Evolutionary conservation across 441 rosid genomes (phyloP).

Genomic region (Iberis amara): DNA sequence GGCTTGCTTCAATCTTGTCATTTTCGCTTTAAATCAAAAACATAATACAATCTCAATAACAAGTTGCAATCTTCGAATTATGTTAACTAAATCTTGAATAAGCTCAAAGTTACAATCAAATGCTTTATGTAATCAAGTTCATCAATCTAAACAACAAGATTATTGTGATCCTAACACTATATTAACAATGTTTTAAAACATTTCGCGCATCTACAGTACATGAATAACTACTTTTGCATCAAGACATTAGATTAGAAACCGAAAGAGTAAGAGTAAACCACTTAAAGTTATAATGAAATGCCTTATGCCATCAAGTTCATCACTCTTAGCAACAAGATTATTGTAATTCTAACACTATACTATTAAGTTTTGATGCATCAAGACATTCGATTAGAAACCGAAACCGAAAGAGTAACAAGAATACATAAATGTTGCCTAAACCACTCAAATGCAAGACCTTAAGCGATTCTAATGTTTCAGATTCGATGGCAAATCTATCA

Average conservation of each 20-base stretch:
- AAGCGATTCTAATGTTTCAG: background rate
- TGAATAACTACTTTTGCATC: background rate
- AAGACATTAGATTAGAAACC: background rate
- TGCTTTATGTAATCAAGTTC: background rate
- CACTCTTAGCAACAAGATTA: no score
- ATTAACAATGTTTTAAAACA: no score
- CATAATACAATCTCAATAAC: background rate
- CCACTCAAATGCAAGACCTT: background rate
- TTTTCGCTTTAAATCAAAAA: conserved; percentile 40
- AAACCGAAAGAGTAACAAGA: background rate
- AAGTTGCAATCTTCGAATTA: background rate
- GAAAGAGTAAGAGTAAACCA: background rate
- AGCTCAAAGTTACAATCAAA: background rate
- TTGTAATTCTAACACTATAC: no score
- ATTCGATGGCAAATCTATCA: no score
- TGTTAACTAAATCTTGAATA: background rate
- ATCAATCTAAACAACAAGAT: no score
- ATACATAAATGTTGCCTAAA: background rate
- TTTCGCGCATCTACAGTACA: no score
- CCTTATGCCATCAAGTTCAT: background rate
- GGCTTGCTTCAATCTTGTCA: conserved; percentile 71
- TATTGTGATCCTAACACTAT: no score
- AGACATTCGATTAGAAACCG: background rate
- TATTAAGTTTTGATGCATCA: background rate
- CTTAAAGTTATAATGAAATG: background rate